Evolutionary conservation across 176 grass and related monocot species (phyloP).

Genomic region (Chloris gayana): DNA sequence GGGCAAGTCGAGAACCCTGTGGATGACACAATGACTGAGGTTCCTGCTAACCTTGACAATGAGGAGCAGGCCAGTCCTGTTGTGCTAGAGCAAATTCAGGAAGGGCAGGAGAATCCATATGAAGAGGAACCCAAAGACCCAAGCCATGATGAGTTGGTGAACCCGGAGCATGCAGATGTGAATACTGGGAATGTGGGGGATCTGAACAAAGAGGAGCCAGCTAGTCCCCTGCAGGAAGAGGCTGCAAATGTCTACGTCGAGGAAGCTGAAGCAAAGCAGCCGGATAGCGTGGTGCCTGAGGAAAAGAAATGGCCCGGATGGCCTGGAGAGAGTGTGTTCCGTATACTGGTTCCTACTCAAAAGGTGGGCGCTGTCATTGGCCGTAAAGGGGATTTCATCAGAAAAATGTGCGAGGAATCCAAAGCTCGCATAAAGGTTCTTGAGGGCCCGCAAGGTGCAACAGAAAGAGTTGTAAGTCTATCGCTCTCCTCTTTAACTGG

Average conservation of each 20-base stretch:
- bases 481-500: not conserved
- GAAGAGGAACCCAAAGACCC: slow-evolving; percentile 27
- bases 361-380: slow-evolving; percentile 95
- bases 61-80: slow-evolving; percentile 40
- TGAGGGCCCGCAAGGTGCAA: slow-evolving; percentile 74
- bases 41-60: slow-evolving; percentile 9
- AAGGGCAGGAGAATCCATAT: slow-evolving; percentile 31
- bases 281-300: slow-evolving; percentile 28
- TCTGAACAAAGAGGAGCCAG: slow-evolving; percentile 28
- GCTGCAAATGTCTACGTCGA: not conserved
- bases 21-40: slow-evolving; percentile 43
- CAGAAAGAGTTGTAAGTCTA: slow-evolving; percentile 87
- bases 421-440: slow-evolving; percentile 95
- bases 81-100: slow-evolving; percentile 31
- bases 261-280: slow-evolving; percentile 36
- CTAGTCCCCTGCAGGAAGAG: slow-evolving; percentile 31
- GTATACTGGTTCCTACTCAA: slow-evolving; percentile 72
- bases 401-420: slow-evolving; percentile 94
- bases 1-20: slow-evolving; percentile 33
- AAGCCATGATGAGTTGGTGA: slow-evolving; percentile 16
- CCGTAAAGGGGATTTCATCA: slow-evolving; percentile 95
- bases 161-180: slow-evolving; percentile 16
- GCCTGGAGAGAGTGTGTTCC: slow-evolving; percentile 91
- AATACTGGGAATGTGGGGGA: slow-evolving; percentile 9
- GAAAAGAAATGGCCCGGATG: slow-evolving; percentile 91